These are phyloP conservation scores for Ogataea corticis DNA, from an alignment of 805 yeast genomes.

Conservation along the genomic window DNA sequence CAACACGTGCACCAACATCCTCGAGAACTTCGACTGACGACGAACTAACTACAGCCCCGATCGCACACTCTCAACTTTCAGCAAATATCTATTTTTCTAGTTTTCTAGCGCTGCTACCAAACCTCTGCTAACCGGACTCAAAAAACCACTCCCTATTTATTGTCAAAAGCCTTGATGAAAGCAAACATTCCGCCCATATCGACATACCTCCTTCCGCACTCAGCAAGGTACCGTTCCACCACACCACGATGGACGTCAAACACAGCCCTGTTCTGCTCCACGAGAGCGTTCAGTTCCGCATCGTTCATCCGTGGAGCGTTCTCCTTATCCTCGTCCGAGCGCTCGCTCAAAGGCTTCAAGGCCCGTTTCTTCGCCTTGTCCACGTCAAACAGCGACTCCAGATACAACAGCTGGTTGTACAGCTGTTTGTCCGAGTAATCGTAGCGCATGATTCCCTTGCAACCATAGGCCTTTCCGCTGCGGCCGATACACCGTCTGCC, in stretches of 20 bases:
- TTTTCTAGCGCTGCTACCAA: too few species aligned
- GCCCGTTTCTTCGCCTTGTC: conserved; percentile 65
- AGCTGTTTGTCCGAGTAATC: conserved; percentile 75
- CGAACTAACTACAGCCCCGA: too few species aligned
- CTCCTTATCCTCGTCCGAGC: conserved; percentile 20
- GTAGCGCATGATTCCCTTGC: conserved; percentile 81
- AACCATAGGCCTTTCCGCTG: conserved; percentile 59
- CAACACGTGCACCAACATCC: too few species aligned
- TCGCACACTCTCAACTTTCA: too few species aligned
- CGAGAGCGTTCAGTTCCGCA: conserved; percentile 68
- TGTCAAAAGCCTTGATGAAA: conserved; percentile 25
- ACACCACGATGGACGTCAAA: conserved; percentile 57
- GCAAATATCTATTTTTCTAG: too few species aligned
- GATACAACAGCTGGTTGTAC: conserved; percentile 82
- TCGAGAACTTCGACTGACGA: too few species aligned
- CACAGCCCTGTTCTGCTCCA: conserved; percentile 72
- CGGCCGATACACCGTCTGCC: conserved; percentile 81
- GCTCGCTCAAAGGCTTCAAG: conserved; percentile 53
- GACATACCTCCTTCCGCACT: conserved; percentile 88
- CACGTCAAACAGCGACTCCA: conserved; percentile 76
- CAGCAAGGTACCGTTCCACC: conserved; percentile 69
- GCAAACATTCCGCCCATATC: conserved; percentile 78
- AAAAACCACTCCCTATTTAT: conserved; percentile 1
- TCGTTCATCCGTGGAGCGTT: conserved; percentile 31
- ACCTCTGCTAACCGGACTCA: too few species aligned